Conservation (phyloP, 2,329 filamentous ascomycete species). For the Penicillium rolfsii region DNA sequence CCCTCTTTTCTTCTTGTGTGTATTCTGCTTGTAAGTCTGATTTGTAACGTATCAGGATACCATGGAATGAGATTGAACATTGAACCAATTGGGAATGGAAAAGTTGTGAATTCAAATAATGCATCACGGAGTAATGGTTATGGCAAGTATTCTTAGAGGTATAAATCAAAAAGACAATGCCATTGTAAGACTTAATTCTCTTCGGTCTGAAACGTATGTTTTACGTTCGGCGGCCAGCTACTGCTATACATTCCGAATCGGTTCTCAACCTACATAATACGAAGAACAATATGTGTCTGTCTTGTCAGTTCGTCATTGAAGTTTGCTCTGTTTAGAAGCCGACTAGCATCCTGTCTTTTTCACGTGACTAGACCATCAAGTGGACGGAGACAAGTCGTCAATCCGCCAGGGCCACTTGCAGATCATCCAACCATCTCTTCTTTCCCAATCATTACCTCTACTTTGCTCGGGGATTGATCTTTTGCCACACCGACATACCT, state of each 20-base stretch:
- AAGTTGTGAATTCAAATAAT: background rate
- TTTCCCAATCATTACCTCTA: background rate
- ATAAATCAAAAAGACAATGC: background rate
- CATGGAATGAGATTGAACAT: slow-evolving; percentile 22
- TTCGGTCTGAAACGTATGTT: background rate
- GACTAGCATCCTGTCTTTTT: background rate
- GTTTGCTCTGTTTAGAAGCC: background rate
- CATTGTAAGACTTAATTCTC: background rate
- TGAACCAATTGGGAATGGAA: background rate
- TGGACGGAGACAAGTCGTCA: slow-evolving; percentile 4
- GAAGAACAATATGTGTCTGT: too few species aligned
- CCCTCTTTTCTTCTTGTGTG: slow-evolving; percentile 20
- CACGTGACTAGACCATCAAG: slow-evolving; percentile 6
- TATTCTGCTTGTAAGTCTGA: slow-evolving; percentile 20
- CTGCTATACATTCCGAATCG: background rate
- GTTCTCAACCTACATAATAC: background rate
- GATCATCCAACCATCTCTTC: slow-evolving; percentile 2
- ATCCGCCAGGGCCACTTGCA: background rate
- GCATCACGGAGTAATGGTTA: background rate
- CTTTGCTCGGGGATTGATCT: background rate
- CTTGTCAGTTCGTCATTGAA: too few species aligned
- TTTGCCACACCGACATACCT: background rate
- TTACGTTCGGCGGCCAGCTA: background rate
- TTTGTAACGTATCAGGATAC: slow-evolving; percentile 29
- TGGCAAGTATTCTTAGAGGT: background rate